Base-by-base conservation (phyloP, 768 basidiomycete genomes). In the Lactarius sp. region DNA sequence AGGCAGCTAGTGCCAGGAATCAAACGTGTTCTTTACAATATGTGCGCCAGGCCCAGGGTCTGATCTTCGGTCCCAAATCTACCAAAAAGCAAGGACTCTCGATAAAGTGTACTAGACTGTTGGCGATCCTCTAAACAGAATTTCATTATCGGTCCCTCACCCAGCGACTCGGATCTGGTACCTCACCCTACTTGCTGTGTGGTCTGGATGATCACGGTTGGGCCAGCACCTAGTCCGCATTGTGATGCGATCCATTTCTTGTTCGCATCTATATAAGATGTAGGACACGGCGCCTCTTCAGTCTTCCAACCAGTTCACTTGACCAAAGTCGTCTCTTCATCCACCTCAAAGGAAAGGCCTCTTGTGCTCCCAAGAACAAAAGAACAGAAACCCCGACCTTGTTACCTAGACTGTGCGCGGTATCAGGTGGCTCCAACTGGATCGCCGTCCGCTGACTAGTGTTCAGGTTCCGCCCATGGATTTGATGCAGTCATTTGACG, bases 401-500 rank as follows among this genome's bases (percentile, higher is more conserved):
- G 52, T 27, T 54, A 12, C 52, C 8, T 54, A 8, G 14, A 12
- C 33, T 10, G 57, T 64, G 39, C 18, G 62, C 36, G 14, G 41
- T 50, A 42, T 59, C 62, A 9, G 22, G 31, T 34, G 37, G 53
- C 49, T 60, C 63, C 34, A 53, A 31, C 41, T 58, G 60, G 62
- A 54, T 44, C 61, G 51, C 16, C 52, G 59, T 53, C 47, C 61
- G 65, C 67, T 66, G 61, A 66, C 60, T 34, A 56, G 9, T 36
- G 34, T 59, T 68, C 68, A 70, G 67, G 44, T 51, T 50, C 62
- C 39, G 67, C 63, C 47, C 47, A 90, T 90, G 88, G 86, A 87
- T 70, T 81, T 84, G 66, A 75, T 87, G 63, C 72, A 77, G 36
- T 77, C 82, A n/a, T 86, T 80, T 70, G 83, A 88, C 27, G 87